Percentiles rank a stretch among this genome's conserved stretches.
Conservation (phyloP, 1,284 basidiomycete species). For the Ustanciosporium gigantosporum region DNA sequence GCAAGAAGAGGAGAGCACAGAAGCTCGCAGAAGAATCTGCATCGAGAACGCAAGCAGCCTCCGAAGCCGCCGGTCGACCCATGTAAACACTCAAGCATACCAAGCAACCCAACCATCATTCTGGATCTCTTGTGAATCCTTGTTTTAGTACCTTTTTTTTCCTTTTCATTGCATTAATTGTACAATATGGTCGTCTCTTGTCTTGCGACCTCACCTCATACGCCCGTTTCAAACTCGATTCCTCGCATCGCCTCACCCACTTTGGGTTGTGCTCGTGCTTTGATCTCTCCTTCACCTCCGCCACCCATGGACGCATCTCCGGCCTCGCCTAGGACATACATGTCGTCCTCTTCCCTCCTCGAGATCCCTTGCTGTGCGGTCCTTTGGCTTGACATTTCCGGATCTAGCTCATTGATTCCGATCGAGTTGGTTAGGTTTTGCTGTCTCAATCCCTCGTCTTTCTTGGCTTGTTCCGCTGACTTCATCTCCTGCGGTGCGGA, state of each 20-base stretch:
- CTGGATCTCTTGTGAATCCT: too few relatives aligned
- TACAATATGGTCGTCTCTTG: too few relatives aligned
- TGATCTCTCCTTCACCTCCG: slow-evolving; percentile 35
- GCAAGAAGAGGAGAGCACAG: slow-evolving; percentile 29
- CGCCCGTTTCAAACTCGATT: slow-evolving; percentile 33
- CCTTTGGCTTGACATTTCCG: slow-evolving; percentile 1
- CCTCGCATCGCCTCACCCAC: slow-evolving; percentile 40
- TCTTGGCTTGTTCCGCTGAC: slow-evolving; percentile 15
- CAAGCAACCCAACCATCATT: too few relatives aligned
- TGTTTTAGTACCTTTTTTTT: too few relatives aligned
- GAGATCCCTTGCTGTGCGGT: slow-evolving; percentile 18
- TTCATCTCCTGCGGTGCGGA: slow-evolving; percentile 26
- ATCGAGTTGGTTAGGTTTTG: slow-evolving; percentile 23
- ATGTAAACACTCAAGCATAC: too few relatives aligned
- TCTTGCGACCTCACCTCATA: too few relatives aligned
- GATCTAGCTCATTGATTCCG: slow-evolving; percentile 29
- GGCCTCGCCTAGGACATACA: slow-evolving; percentile 28
- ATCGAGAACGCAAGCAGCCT: slow-evolving; percentile 20
- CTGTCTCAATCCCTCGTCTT: slow-evolving; percentile 20
- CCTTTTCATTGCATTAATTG: too few relatives aligned
- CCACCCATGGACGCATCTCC: slow-evolving; percentile 14
- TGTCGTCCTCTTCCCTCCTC: slow-evolving; percentile 17
- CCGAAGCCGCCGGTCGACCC: slow-evolving; percentile 27
- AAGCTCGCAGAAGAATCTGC: slow-evolving; percentile 32
- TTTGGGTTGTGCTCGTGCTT: slow-evolving; percentile 35